Base-by-base conservation (phyloP, 192 early-diverging fungal species). In the Coemansia asiatica region DNA sequence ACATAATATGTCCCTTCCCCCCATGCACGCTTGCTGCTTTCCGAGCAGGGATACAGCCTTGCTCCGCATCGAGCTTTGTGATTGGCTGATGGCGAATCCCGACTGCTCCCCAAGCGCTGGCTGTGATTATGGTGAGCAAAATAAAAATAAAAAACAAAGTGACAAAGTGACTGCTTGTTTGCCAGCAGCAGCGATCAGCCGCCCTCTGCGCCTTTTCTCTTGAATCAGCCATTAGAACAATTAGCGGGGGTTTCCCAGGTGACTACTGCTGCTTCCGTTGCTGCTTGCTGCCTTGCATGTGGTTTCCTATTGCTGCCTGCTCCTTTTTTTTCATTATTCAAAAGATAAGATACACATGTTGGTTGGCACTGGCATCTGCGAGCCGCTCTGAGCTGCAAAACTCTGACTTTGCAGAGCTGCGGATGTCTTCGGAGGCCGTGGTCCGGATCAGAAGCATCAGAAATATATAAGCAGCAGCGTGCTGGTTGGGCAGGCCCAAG, bases 51-150 rank as follows among this genome's bases (percentile, higher is more conserved):
- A 44, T 10, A 44, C n/a, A n/a, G n/a, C n/a, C n/a, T n/a, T n/a
- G n/a, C n/a, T n/a, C n/a, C n/a, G n/a, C n/a, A n/a, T n/a, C n/a
- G n/a, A n/a, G n/a, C n/a, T n/a, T n/a, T 58, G 31, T 36, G 56
- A 58, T 58, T 58, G 56, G 56, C 56, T 58, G 35, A 7, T 7
- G 56, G 28, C 19, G 19, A 29, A 38, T 10, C 18, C 27, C 6
- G 18, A 6, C 5, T 27, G 31, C 31, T 8, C 31, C 31, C 31
- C 23, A 55, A 2, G 23, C 23, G 12, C 26, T 55, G 53, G 55
- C 31, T 58, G 56, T 58, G 56, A 58, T 58, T 58, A 58, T 58
- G 56, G 56, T 58, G 56, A 58, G 56, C 56, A 58, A 31, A 28
- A 58, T 2, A 26, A 28, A n/a, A n/a, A n/a, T n/a, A n/a, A n/a